Conservation (phyloP, 1,284 basidiomycete species). For the Ganoderma lingzhi region DNA sequence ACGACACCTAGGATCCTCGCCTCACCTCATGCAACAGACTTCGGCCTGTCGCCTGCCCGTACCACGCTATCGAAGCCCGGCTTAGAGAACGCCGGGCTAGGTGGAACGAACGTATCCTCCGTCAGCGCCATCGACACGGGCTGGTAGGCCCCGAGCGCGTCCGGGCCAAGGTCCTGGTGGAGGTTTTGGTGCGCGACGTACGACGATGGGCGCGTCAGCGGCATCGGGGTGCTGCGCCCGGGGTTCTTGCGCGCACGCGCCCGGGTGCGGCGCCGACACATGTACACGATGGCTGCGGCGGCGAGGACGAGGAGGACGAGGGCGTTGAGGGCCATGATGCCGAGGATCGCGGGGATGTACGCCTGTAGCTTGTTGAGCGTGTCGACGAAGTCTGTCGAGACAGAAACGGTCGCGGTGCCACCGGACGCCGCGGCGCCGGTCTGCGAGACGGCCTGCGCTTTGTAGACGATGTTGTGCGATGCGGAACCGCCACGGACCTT, state of each 20-base stretch:
- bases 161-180: conserved; percentile 25
- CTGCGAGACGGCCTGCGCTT: conserved; percentile 55
- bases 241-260: conserved; percentile 50
- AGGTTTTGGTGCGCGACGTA: conserved; percentile 33
- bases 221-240: conserved; percentile 65
- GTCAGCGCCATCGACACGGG: conserved; percentile 81
- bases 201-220: conserved; percentile 41
- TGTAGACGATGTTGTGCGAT: conserved; percentile 72
- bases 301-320: conserved; percentile 66
- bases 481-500: conserved; percentile 67
- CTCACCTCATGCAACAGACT: conserved; percentile 50
- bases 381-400: conserved; percentile 63
- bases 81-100: conserved; percentile 64
- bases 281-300: conserved; percentile 56
- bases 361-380: conserved; percentile 67
- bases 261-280: conserved; percentile 52
- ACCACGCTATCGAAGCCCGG: conserved; percentile 47
- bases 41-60: conserved; percentile 47
- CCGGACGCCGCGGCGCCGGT: conserved; percentile 29
- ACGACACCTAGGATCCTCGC: neutral
- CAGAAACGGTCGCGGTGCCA: conserved; percentile 51
- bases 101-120: conserved; percentile 75
- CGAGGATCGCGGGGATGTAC: conserved; percentile 75
- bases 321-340: conserved; percentile 76
- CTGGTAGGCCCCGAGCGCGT: conserved; percentile 57